Evolutionary conservation across 2,329 filamentous ascomycete genomes (phyloP), one percentile per base, ranked within the genome.

Genomic region (Neofusicoccum kwambonambiense): DNA sequence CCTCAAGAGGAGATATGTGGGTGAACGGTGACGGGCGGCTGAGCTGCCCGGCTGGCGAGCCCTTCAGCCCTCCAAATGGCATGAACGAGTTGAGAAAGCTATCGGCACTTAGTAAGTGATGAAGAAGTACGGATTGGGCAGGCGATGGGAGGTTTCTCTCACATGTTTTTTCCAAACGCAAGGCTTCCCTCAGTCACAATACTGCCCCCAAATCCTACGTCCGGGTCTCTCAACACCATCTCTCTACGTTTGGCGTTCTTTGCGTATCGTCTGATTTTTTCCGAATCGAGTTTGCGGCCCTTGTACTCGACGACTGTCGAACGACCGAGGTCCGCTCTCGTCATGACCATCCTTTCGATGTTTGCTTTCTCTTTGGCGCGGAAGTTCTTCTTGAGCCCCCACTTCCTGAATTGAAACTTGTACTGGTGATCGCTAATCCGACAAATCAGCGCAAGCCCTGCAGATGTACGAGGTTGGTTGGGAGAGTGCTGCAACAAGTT

Each of bases 381-480:
- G 0, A 73, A 49, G 35, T 66, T 75, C 63, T 73, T 76, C 54
- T 67, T 73, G 60, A 72, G 69, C 7, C 67, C 67, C 75, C 74
- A 76, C 66, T 73, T 73, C 41, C 67, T 72, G 67, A 50, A 50
- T n/a, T 50, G 47, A 50, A 31, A 5, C 15, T 50, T 50, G 47
- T 50, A 50, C 22, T 50, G 47, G 8, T 50, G 47, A 7, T 50
- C 47, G 11, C 47, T 50, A 34, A 2, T 3, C 9, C 12, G 8
- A 39, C 4, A 39, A 15, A 9, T 39, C 1, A 39, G 37, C 37
- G 13, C 8, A 39, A 15, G 3, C 8, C 37, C 27, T 31, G 27
- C 27, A 31, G 27, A 31, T 5, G 27, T 31, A 31, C 27, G 6
- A 31, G 27, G 27, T 1, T 7, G 27, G 27, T 7, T 31, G 4